Conservation (phyloP, 495 filamentous ascomycete genomes). For the Podospora bellae-mahoneyi region DNA sequence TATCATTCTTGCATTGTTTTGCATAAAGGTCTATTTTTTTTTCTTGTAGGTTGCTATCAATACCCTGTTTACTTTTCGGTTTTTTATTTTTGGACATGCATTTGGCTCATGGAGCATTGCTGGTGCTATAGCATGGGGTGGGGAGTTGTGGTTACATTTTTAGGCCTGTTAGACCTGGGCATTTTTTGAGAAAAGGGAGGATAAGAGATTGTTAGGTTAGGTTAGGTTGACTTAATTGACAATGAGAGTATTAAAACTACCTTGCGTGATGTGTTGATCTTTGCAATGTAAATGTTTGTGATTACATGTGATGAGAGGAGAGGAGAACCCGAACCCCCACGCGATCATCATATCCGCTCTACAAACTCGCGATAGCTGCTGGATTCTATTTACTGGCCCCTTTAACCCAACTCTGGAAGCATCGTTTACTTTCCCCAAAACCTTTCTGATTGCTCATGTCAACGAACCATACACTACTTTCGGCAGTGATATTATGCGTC, state of each 20-base stretch:
- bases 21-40: not conserved
- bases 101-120: not conserved
- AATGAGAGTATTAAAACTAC: not conserved
- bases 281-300: not conserved
- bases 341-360: no score
- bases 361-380: no score
- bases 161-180: not conserved
- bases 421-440: no score
- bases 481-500: not conserved
- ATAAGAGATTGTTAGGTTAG: not conserved
- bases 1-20: slow-evolving; percentile 5
- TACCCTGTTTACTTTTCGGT: not conserved
- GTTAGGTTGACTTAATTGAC: not conserved
- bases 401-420: no score
- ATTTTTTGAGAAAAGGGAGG: not conserved
- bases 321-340: no score
- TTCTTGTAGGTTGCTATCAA: not conserved
- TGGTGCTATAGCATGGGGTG: no score
- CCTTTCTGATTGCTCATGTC: no score
- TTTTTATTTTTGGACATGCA: not conserved
- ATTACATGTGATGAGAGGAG: not conserved
- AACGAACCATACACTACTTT: not conserved
- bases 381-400: no score
- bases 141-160: not conserved
- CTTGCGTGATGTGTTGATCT: not conserved